Conservation (phyloP, 2,329 filamentous ascomycete species). For the Aureobasidium melanogenum region DNA sequence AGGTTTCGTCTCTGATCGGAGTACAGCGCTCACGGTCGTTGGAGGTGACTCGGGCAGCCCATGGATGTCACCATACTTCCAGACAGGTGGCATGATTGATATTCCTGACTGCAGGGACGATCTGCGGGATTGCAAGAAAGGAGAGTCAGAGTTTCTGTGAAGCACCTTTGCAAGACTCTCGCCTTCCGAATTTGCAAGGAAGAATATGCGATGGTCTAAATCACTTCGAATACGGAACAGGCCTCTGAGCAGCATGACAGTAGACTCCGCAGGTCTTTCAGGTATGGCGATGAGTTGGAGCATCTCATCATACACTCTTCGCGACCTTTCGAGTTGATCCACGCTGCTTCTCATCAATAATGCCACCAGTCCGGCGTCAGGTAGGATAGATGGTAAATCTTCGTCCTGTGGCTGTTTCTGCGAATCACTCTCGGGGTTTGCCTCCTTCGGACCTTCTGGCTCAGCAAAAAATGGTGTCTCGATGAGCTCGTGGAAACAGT, state of each 20-base stretch:
- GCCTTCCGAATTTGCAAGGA: conserved; percentile 62
- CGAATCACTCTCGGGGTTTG: not conserved
- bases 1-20: conserved; percentile 33
- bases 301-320: conserved; percentile 20
- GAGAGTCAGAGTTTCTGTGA: conserved; percentile 6
- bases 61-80: conserved; percentile 48
- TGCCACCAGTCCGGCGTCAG: conserved; percentile 10
- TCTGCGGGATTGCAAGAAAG: conserved; percentile 2
- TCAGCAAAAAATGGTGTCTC: conserved; percentile 2
- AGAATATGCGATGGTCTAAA: conserved; percentile 65
- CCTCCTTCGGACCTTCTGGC: not conserved
- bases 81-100: conserved; percentile 32
- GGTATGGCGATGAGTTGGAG: conserved; percentile 21
- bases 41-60: conserved; percentile 47
- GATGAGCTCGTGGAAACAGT: not conserved
- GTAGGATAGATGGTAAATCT: conserved; percentile 2
- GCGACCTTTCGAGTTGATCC: conserved; percentile 3
- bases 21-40: conserved; percentile 38
- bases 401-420: not conserved
- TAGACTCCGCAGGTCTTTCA: conserved; percentile 23
- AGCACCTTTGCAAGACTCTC: conserved; percentile 64
- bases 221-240: conserved; percentile 78
- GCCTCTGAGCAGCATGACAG: conserved; percentile 18
- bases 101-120: conserved; percentile 10
- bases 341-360: conserved; percentile 15